Evolutionary conservation across 75 land plant genomes (phyloP).

Genomic region (Picea sitchensis): DNA sequence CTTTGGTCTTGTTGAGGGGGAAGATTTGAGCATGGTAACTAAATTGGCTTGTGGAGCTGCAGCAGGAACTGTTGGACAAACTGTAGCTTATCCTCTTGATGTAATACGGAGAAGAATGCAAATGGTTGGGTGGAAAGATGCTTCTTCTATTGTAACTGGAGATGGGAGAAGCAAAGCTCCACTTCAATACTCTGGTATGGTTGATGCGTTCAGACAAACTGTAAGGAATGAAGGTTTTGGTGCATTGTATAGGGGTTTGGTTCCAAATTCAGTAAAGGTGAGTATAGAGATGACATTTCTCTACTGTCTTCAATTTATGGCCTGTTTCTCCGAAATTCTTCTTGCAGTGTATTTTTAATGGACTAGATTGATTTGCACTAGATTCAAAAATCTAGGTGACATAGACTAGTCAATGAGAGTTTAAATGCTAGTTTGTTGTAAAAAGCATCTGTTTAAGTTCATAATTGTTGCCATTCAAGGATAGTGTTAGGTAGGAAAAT

Average conservation of each 20-base stretch:
- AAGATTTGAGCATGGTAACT: constrained; percentile 69
- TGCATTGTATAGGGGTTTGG: constrained; percentile 89
- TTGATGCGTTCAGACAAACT: constrained; percentile 82
- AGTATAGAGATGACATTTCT: not conserved
- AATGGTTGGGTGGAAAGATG: constrained; percentile 96
- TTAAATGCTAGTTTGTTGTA: not conserved
- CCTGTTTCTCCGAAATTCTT: not conserved
- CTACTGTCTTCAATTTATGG: not conserved
- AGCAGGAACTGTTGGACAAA: constrained; percentile 95
- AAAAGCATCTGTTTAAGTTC: too few relatives aligned
- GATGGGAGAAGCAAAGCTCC: constrained; percentile 59
- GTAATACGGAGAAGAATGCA: constrained; percentile 93
- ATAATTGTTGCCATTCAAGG: too few relatives aligned
- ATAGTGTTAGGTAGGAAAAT: too few relatives aligned
- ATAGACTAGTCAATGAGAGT: not conserved
- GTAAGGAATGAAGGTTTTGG: constrained; percentile 87
- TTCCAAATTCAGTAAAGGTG: constrained; percentile 96
- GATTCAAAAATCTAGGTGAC: not conserved
- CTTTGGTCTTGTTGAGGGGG: constrained; percentile 47
- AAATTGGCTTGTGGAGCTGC: constrained; percentile 91
- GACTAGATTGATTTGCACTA: not conserved
- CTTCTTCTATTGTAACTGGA: constrained; percentile 65
- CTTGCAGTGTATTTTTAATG: not conserved
- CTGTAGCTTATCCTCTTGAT: constrained; percentile 95
- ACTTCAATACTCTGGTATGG: constrained; percentile 77